Evolutionary conservation across 148 eudicot species (phyloP), one percentile per base, ranked within the genome.

Genomic region (Linanthus parryae): DNA sequence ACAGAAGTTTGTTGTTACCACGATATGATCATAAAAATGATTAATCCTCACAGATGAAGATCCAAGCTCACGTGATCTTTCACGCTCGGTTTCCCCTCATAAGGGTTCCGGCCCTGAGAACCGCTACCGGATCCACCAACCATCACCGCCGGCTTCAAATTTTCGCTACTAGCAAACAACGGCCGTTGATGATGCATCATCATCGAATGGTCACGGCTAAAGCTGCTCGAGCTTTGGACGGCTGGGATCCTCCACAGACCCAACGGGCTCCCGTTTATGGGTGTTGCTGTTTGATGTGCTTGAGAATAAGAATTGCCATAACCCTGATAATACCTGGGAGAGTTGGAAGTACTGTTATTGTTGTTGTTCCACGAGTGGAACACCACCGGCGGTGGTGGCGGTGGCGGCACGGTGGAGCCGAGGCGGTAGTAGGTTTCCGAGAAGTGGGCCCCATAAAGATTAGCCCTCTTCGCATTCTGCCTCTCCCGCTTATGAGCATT

Each of bases 401-500:
- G 48, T 44, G 21, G 70, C 27, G 55, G 65, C 40, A 25, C 29
- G 51, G 40, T 65, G 7, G 47, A 20, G 13, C 58, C 45, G 14
- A 53, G 64, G 35, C 48, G 74, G 73, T 81, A 76, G 52, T 64
- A 52, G 43, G 75, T 62, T 4, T 68, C 61, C 30, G 74, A 69
- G 2, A 64, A 26, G 52, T 50, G 17, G 24, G 24, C 48, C 0
- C 64, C 55, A 35, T 75, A 69, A 20, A 87, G 73, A 63, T 87
- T 87, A 26, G 87, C 85, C 0, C 96, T 66, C 17, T 92, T 92
- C 2, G 96, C 98, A 28, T 83, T 77, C 44, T 87, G 94, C 2
- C 98, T 80, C 61, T 92, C 99, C 14, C 96, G 63, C 58, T 84
- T 88, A 66, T 92, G 99, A 4, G 99, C 99, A 56, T 92, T 92